Conservation (phyloP, 2,329 filamentous ascomycete species). For the Fusarium cyanostomum region DNA sequence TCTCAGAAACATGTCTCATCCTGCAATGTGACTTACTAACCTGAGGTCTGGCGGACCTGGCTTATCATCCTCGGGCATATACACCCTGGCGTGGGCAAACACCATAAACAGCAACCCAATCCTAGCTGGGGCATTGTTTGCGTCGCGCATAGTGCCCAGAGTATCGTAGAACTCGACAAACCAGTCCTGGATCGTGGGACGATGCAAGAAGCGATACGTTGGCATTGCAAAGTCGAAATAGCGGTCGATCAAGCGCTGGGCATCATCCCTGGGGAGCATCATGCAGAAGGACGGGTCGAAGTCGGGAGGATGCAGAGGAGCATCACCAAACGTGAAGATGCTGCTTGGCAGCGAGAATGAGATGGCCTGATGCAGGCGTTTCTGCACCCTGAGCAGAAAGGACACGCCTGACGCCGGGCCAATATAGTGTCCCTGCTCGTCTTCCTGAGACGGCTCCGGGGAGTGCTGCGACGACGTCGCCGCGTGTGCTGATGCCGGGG, state of each 20-base stretch:
- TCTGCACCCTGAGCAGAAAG: constrained; percentile 45
- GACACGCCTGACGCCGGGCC: constrained; percentile 47
- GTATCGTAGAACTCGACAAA: constrained; percentile 53
- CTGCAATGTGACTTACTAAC: not conserved
- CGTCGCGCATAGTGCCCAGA: constrained; percentile 41
- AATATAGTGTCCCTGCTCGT: constrained; percentile 47
- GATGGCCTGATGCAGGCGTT: constrained; percentile 42
- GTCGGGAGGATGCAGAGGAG: constrained; percentile 52
- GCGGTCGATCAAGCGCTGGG: constrained; percentile 53
- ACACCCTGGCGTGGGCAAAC: constrained; percentile 61
- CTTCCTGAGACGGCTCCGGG: constrained; percentile 45
- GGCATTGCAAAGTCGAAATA: constrained; percentile 68
- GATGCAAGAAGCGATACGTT: constrained; percentile 64
- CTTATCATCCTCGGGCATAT: constrained; percentile 45
- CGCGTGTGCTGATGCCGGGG: not conserved
- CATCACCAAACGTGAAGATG: constrained; percentile 61
- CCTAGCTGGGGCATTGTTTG: constrained; percentile 37
- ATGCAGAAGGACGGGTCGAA: constrained; percentile 50
- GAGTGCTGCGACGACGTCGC: constrained; percentile 36
- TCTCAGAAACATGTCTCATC: not conserved
- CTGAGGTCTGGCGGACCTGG: constrained; percentile 38
- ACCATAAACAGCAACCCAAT: constrained; percentile 59
- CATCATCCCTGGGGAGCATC: constrained; percentile 51
- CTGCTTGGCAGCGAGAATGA: constrained; percentile 44
- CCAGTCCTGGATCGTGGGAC: constrained; percentile 61